Percentiles rank a stretch among this genome's conserved stretches.
Conservation (phyloP, 331 rosid species). For the Pyracantha coccinea region DNA sequence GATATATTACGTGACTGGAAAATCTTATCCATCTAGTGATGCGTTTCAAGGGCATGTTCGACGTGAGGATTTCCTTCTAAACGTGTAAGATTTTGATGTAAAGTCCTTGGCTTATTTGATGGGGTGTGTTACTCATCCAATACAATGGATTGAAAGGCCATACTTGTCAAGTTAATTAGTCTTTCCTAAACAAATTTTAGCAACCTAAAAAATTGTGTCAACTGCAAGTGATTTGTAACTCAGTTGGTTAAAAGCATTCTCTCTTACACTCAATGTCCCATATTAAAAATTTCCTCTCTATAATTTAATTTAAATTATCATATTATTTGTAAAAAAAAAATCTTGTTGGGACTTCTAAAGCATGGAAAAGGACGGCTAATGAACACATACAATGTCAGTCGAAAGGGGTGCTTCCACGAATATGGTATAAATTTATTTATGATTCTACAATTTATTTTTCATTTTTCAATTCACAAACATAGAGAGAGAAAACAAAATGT, state of each 20-base stretch:
- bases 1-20: too few relatives aligned
- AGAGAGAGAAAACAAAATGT: neutral
- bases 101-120: too few relatives aligned
- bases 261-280: rapidly evolving
- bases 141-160: neutral
- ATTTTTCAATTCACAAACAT: neutral
- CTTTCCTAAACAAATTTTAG: neutral
- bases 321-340: too few relatives aligned
- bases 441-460: constrained; percentile 1
- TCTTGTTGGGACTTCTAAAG: neutral
- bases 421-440: neutral
- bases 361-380: neutral
- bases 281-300: too few relatives aligned
- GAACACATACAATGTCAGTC: constrained; percentile 24
- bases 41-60: too few relatives aligned
- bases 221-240: too few relatives aligned
- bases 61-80: too few relatives aligned
- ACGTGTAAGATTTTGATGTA: too few relatives aligned
- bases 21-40: too few relatives aligned
- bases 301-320: too few relatives aligned
- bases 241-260: too few relatives aligned
- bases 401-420: constrained; percentile 4
- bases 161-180: neutral
- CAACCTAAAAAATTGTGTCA: too few relatives aligned
- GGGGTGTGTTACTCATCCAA: neutral